A percentile compares a stretch with the other conserved stretches of the same genome.
Conservation (phyloP, 306 rosid genomes). For the Urtica urens region DNA sequence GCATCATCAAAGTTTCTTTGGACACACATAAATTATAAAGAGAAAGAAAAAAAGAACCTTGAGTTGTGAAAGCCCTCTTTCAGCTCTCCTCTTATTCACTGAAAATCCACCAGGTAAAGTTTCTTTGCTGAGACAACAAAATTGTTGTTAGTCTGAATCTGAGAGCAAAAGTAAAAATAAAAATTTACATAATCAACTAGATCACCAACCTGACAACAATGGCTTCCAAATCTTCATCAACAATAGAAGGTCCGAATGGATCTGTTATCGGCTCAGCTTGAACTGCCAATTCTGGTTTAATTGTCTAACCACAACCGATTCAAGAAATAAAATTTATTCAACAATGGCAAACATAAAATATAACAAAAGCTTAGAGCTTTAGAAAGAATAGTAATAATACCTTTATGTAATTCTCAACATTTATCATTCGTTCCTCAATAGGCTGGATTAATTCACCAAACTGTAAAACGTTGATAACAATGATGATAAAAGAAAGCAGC, state of each 20-base stretch:
- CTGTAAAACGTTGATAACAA: too few relatives aligned
- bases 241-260: slow-evolving; percentile 89
- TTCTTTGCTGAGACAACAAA: slow-evolving; percentile 57
- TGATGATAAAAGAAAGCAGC: too few relatives aligned
- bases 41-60: slow-evolving; percentile 35
- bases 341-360: background rate
- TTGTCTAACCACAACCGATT: slow-evolving; percentile 33
- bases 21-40: slow-evolving; percentile 3
- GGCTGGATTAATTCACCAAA: slow-evolving; percentile 69
- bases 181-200: slow-evolving; percentile 2
- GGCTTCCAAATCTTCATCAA: slow-evolving; percentile 78
- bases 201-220: slow-evolving; percentile 65
- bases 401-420: slow-evolving; percentile 65
- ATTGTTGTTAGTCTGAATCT: background rate
- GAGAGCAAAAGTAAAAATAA: background rate
- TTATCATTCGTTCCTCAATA: slow-evolving; percentile 52
- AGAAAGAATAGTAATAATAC: slow-evolving; percentile 24
- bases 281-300: slow-evolving; percentile 64
- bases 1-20: background rate
- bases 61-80: slow-evolving; percentile 58
- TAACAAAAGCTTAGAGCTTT: background rate
- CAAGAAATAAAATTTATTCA: slow-evolving; percentile 3
- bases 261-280: slow-evolving; percentile 72
- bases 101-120: slow-evolving; percentile 86
- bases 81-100: slow-evolving; percentile 74